Conservation (phyloP, 2,329 filamentous ascomycete species). For the Salinomyces thailandicus region DNA sequence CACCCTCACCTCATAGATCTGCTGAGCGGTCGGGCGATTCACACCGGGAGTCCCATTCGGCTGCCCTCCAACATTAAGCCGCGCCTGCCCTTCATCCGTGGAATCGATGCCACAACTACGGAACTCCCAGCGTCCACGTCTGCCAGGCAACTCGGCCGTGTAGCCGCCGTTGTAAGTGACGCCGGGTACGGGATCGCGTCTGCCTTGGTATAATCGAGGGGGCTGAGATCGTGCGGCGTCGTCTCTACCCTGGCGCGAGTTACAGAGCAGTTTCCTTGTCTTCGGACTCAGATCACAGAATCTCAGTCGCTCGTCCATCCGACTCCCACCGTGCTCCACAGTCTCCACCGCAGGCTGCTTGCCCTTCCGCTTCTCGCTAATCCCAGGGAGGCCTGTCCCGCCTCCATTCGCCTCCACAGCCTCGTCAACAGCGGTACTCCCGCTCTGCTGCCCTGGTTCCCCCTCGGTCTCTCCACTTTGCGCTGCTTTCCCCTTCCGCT, state of each 20-base stretch:
- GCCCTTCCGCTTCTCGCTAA: too few species aligned
- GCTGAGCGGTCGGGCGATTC: neutral
- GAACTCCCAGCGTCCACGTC: neutral
- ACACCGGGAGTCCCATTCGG: neutral
- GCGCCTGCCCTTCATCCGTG: neutral
- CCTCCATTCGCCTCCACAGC: too few species aligned
- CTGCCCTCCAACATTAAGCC: neutral
- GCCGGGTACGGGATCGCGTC: neutral
- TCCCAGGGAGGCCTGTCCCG: too few species aligned
- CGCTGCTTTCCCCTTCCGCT: too few species aligned
- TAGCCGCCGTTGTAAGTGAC: neutral
- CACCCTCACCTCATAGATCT: neutral
- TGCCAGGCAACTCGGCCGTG: neutral
- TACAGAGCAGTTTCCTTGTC: too few species aligned
- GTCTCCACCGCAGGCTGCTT: too few species aligned
- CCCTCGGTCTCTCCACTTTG: too few species aligned
- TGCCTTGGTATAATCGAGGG: neutral
- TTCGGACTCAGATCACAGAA: too few species aligned
- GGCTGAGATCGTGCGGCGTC: neutral
- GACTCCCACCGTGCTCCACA: too few species aligned
- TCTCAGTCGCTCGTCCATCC: too few species aligned
- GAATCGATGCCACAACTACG: neutral
- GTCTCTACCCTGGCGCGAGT: neutral
- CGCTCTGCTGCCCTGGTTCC: too few species aligned
- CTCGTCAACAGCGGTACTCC: too few species aligned